These are phyloP conservation scores for Alternaria infectoria DNA, from an alignment of 2,329 filamentous ascomycete species.

Conservation along the genomic window DNA sequence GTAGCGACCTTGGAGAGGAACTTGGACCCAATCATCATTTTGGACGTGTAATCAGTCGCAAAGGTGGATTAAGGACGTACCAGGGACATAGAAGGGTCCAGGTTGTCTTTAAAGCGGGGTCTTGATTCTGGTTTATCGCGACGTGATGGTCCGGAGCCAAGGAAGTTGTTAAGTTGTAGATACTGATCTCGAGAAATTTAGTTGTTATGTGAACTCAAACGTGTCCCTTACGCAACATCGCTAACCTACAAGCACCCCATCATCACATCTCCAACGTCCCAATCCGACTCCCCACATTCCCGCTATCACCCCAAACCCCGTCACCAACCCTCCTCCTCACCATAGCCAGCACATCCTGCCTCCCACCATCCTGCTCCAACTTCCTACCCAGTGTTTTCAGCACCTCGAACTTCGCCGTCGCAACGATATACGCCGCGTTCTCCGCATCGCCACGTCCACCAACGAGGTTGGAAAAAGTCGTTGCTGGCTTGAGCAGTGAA, in stretches of 20 bases:
- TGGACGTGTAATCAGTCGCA: not conserved
- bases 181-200: too few relatives aligned
- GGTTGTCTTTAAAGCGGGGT: not conserved
- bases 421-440: constrained; percentile 63
- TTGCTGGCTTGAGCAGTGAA: constrained; percentile 63
- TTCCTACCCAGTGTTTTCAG: constrained; percentile 56
- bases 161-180: too few relatives aligned
- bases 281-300: constrained; percentile 53
- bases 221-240: too few relatives aligned
- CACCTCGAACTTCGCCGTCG: constrained; percentile 63
- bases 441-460: constrained; percentile 63
- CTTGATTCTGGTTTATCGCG: too few relatives aligned
- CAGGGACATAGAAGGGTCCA: not conserved
- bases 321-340: constrained; percentile 51
- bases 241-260: not conserved
- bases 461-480: constrained; percentile 64
- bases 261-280: constrained; percentile 50
- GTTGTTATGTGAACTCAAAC: too few relatives aligned
- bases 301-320: constrained; percentile 51
- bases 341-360: constrained; percentile 51
- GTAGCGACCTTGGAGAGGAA: not conserved
- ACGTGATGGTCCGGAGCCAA: too few relatives aligned
- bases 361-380: constrained; percentile 48
- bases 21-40: not conserved
- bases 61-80: not conserved